Conservation (phyloP, 106 monocot species). For the Dioscorea dumetorum region DNA sequence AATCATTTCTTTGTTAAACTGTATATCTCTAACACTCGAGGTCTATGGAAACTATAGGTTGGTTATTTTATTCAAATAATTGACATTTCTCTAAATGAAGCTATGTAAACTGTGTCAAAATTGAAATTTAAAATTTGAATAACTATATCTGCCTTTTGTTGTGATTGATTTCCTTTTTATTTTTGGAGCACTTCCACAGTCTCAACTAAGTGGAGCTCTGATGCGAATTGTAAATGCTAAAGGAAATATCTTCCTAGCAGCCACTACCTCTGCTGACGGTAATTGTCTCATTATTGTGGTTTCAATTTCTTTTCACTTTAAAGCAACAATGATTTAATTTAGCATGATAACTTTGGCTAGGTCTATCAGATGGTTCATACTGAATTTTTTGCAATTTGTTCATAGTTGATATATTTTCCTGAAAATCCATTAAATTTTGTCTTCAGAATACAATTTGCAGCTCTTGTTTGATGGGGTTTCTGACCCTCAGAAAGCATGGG, state of each 20-base stretch:
- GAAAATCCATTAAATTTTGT: background rate
- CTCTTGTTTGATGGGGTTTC: constrained; percentile 25
- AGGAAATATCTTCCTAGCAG: constrained; percentile 32
- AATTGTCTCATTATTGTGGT: background rate
- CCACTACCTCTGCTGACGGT: constrained; percentile 31
- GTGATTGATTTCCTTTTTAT: background rate
- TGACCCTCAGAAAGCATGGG: constrained; percentile 28
- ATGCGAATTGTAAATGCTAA: constrained; percentile 36
- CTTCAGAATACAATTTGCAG: constrained; percentile 37
- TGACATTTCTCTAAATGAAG: too few species aligned
- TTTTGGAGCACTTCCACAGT: constrained; percentile 8
- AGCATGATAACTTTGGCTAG: too few species aligned
- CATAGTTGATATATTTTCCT: background rate
- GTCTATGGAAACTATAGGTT: too few species aligned
- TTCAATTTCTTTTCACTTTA: background rate
- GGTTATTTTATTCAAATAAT: too few species aligned
- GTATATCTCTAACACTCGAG: too few species aligned
- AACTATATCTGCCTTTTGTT: background rate
- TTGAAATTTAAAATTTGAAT: background rate
- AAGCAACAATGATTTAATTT: too few species aligned
- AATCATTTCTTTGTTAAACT: too few species aligned
- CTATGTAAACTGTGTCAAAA: background rate
- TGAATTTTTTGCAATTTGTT: background rate
- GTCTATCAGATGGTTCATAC: too few species aligned
- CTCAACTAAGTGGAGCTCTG: constrained; percentile 34